phyloP scores from a whole-genome alignment of 768 basidiomycete genomes.

The Coprinopsis sp. region DNA sequence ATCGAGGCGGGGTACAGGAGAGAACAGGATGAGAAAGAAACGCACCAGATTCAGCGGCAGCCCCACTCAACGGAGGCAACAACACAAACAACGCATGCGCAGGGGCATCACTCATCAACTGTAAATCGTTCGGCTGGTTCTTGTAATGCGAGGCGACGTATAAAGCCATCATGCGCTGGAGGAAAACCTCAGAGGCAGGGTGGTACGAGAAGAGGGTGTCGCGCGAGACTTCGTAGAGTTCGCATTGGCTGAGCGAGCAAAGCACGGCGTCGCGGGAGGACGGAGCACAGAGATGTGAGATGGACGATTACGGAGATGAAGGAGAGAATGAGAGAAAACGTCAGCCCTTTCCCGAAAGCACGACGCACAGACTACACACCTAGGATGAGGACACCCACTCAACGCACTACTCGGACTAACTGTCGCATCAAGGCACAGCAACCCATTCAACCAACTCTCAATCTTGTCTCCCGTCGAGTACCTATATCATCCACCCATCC shows the following conservation, averaged over 20 bases:
- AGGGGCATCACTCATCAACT: conserved; percentile 93
- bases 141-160: conserved; percentile 99
- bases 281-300: too few species aligned
- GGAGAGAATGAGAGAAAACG: too few species aligned
- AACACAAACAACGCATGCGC: conserved; percentile 96
- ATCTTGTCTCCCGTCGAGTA: conserved; percentile 83
- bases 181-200: conserved; percentile 93
- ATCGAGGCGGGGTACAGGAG: too few species aligned
- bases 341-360: too few species aligned
- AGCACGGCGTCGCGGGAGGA: too few species aligned
- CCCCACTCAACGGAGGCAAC: conserved; percentile 88
- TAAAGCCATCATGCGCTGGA: conserved; percentile 97
- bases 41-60: too few species aligned
- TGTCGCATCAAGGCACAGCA: conserved; percentile 90
- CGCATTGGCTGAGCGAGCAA: too few species aligned
- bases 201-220: conserved; percentile 98
- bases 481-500: too few species aligned
- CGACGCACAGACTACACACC: too few species aligned
- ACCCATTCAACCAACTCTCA: conserved; percentile 88
- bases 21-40: too few species aligned
- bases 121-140: conserved; percentile 98
- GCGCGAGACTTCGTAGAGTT: conserved; percentile 91
- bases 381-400: conserved; percentile 91
- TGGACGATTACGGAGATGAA: too few species aligned
- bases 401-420: conserved; percentile 37